Conservation (phyloP, 352 stramenopile species). For the Poterioochromonas sp. region DNA sequence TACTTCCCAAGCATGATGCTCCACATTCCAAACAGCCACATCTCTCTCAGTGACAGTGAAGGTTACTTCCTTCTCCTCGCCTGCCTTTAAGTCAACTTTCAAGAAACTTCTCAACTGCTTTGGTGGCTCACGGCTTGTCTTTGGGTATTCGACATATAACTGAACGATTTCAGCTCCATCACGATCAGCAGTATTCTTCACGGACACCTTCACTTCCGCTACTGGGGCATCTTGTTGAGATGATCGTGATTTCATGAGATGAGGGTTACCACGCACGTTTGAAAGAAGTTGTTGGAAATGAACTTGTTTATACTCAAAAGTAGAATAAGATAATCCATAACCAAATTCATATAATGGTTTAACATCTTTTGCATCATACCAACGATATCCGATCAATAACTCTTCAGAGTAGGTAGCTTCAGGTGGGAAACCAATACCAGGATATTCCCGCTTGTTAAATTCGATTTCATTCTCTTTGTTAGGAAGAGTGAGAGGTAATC, state of each 20-base stretch:
- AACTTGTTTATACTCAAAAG: constrained; percentile 45
- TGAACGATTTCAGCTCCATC: constrained; percentile 37
- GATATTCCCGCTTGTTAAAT: constrained; percentile 40
- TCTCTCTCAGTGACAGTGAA: not conserved
- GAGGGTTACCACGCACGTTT: not conserved
- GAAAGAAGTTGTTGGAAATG: not conserved
- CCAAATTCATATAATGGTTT: constrained; percentile 66
- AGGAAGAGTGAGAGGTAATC: constrained; percentile 74
- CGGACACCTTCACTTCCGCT: constrained; percentile 18
- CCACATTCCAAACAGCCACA: not conserved
- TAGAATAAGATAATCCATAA: constrained; percentile 71
- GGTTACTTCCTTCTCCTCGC: not conserved
- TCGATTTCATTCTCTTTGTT: constrained; percentile 48
- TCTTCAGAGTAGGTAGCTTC: constrained; percentile 42
- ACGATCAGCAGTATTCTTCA: constrained; percentile 28
- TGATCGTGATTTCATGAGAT: not conserved
- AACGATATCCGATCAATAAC: constrained; percentile 37
- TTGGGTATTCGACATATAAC: constrained; percentile 37
- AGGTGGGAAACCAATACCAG: constrained; percentile 9
- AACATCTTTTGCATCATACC: constrained; percentile 34
- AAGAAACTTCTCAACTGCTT: constrained; percentile 36
- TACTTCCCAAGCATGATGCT: constrained; percentile 7
- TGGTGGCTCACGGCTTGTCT: constrained; percentile 28
- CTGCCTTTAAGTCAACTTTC: constrained; percentile 17
- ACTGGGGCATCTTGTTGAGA: not conserved